phyloP scores from a whole-genome alignment of 1,139 yeast genomes.

The Blastobotrys capitulatus region DNA sequence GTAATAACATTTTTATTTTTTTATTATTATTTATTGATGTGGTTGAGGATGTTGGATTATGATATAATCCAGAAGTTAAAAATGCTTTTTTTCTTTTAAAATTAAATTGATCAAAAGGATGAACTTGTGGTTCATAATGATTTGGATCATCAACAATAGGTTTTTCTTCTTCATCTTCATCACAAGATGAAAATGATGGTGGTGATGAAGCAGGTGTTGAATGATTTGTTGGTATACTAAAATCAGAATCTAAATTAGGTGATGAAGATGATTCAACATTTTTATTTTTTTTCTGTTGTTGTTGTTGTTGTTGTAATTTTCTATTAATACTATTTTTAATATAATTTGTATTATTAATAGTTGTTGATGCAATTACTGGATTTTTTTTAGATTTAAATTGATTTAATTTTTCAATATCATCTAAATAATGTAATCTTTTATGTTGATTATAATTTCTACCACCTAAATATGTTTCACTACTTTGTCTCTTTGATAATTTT shows the following conservation, averaged over 20 bases:
- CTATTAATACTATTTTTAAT: not conserved
- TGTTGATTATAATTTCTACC: constrained; percentile 1
- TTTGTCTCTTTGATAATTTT: not conserved
- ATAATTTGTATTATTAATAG: too few relatives aligned
- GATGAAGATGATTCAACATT: not conserved
- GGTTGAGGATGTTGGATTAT: not conserved
- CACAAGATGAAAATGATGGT: not conserved
- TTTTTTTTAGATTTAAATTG: too few relatives aligned
- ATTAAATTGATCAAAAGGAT: not conserved
- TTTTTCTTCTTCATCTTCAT: not conserved
- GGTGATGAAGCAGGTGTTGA: not conserved
- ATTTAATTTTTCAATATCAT: too few relatives aligned
- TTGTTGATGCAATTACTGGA: too few relatives aligned
- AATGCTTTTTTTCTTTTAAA: not conserved
- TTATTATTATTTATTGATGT: not conserved
- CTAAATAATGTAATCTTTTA: too few relatives aligned
- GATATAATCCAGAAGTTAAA: constrained; percentile 6
- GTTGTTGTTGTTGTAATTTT: too few relatives aligned
- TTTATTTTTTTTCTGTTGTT: too few relatives aligned
- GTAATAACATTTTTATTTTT: constrained; percentile 21
- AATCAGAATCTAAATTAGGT: not conserved
- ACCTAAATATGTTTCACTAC: not conserved
- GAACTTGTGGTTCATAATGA: not conserved
- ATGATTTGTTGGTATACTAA: not conserved
- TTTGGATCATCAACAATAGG: not conserved